Evolutionary conservation across 176 grass and related monocot genomes (phyloP).

Genomic region (Oryza brachyantha): DNA sequence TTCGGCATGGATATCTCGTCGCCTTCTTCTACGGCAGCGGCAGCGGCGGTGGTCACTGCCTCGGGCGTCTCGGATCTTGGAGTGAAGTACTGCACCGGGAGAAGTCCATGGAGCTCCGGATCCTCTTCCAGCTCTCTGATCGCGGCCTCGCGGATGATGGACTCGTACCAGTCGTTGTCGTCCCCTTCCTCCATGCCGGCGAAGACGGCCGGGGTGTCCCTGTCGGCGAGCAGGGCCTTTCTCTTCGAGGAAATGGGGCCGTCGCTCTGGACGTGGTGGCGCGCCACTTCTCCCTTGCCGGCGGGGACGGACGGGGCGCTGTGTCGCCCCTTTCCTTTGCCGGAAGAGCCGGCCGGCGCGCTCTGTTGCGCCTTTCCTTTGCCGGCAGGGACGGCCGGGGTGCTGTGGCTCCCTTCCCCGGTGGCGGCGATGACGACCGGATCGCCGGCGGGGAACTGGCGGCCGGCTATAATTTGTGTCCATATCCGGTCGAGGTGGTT

Average conservation of each 20-base stretch:
- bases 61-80: background rate
- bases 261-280: background rate
- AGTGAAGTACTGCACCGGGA: background rate
- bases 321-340: background rate
- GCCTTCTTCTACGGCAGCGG: background rate
- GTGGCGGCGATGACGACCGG: background rate
- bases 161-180: slow-evolving; percentile 26
- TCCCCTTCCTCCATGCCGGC: slow-evolving; percentile 5
- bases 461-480: background rate
- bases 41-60: background rate
- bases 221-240: background rate
- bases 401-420: too few species aligned
- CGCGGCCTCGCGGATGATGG: background rate
- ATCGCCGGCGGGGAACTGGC: too few species aligned
- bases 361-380: background rate
- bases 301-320: background rate
- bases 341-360: too few species aligned
- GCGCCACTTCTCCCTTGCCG: background rate
- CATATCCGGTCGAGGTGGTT: background rate
- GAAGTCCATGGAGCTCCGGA: background rate
- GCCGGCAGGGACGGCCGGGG: too few species aligned
- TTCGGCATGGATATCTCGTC: background rate
- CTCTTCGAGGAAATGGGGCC: background rate
- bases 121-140: background rate
- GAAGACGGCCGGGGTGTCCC: background rate